phyloP scores from a whole-genome alignment of 169 alveolate species.

The Plasmodium gaboni region DNA sequence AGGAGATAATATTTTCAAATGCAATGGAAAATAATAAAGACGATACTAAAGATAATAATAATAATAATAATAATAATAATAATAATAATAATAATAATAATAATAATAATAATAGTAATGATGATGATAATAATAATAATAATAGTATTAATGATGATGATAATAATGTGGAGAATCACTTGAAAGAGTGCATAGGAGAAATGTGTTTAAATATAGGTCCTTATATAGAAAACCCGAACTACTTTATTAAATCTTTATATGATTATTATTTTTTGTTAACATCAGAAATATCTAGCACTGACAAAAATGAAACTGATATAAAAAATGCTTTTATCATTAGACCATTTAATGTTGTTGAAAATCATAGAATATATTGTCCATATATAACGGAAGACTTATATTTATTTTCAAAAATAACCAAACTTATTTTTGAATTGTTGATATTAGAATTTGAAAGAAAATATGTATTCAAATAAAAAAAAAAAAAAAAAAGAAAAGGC shows the following conservation, averaged over 20 bases:
- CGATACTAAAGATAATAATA: neutral
- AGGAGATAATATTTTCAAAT: neutral
- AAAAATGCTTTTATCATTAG: constrained; percentile 10
- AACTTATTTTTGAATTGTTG: constrained; percentile 51
- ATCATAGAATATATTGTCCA: constrained; percentile 65
- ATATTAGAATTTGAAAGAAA: constrained; percentile 57
- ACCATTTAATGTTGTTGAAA: constrained; percentile 43
- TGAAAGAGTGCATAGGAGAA: constrained; percentile 17
- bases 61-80: neutral
- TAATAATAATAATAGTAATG: too few relatives aligned
- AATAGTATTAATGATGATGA: neutral
- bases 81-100: neutral
- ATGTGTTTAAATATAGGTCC: constrained; percentile 13
- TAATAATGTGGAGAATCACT: neutral
- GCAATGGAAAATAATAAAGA: neutral
- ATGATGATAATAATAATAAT: neutral
- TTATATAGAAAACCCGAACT: constrained; percentile 18
- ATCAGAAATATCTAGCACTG: neutral
- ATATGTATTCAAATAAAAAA: constrained; percentile 35
- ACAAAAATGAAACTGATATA: neutral
- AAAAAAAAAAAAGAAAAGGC: neutral
- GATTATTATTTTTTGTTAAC: constrained; percentile 37
- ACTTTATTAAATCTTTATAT: constrained; percentile 20
- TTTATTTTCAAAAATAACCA: constrained; percentile 65
- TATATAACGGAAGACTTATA: constrained; percentile 69